Base-by-base conservation (phyloP, 225 moss, liverwort and hornwort genomes). In the Marchantia polymorpha region DNA sequence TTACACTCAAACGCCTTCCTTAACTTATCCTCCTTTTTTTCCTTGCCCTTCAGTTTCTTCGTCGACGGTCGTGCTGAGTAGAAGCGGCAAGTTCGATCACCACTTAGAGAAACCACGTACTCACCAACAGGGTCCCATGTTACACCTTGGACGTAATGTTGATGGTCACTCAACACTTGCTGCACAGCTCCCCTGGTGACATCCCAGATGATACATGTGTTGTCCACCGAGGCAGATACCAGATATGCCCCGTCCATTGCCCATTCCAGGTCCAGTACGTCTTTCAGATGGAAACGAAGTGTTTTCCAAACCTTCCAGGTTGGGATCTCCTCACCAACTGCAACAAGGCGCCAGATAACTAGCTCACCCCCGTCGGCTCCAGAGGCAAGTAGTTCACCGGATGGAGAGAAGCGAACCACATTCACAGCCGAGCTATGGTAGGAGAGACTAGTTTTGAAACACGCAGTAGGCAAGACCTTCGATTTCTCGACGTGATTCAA, bases 171-270 rank as follows among this genome's bases (percentile, higher is more conserved):
- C 22, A 97, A 73, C 47, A 97, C 82, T 75, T 97, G 96, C 55
- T 89, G 67, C 47, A 73, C 70, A 10, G 73, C 81, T 90, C 99
- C 99, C 82, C 90, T 81, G 14, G 78, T 71, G 46, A 95, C 88
- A 82, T 93, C 89, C 99, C 99, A 99, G 56, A 99, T 91, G 82
- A 95, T 91, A 82, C 91, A 91, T n/a, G 90, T 92, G 69, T 99
- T 99, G 83, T 99, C 99, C 70, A 99, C 99, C 64, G 99, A 99
- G 52, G 95, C 95, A 4, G 99, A 99, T 59, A 99, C 87, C 77
- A 99, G 84, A 52, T 27, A 88, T 72, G 79, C 67, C 29, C 93
- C 91, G 73, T 99, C 92, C 59, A 90, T 89, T 22, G 99, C 95
- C 99, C 99, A 99, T 19, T 89, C 92, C 67, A 99, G 84, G 87